Percentiles rank a stretch among this genome's conserved stretches.
These are phyloP conservation scores for Zygotorulaspora danielsina DNA, from an alignment of 805 yeast species.

Conservation along the genomic window DNA sequence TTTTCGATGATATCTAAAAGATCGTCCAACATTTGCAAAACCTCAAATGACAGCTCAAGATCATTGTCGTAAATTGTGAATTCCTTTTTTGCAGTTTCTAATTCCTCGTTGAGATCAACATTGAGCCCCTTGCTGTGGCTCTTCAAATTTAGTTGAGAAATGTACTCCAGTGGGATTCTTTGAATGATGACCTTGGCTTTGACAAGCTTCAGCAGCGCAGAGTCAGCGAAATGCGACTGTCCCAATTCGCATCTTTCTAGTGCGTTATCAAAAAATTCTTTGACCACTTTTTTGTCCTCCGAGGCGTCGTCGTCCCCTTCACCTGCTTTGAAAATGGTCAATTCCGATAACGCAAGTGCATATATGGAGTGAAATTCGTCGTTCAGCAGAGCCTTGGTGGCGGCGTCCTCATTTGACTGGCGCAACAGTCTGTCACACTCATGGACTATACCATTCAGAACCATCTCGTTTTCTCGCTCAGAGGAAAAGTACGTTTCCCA, in stretches of 20 bases:
- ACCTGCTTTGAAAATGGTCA: conserved; percentile 53
- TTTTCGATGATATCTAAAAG: conserved; percentile 61
- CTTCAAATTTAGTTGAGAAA: conserved; percentile 48
- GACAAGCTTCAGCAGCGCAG: conserved; percentile 47
- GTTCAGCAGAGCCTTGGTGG: conserved; percentile 33
- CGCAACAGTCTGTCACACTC: conserved; percentile 82
- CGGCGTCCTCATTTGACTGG: conserved; percentile 24
- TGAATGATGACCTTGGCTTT: conserved; percentile 52
- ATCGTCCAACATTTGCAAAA: conserved; percentile 60
- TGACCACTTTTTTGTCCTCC: conserved; percentile 37
- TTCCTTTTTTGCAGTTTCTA: conserved; percentile 45
- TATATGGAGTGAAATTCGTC: conserved; percentile 67
- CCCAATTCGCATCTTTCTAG: conserved; percentile 66
- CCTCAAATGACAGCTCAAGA: conserved; percentile 44
- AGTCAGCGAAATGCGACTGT: conserved; percentile 44
- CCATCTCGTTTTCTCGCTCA: conserved; percentile 56
- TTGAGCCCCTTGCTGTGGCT: conserved; percentile 27
- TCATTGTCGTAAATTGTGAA: conserved; percentile 44
- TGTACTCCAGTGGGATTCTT: conserved; percentile 54
- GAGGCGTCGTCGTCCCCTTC: conserved; percentile 32
- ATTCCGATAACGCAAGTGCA: conserved; percentile 63
- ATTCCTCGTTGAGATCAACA: conserved; percentile 37
- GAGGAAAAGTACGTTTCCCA: conserved; percentile 60
- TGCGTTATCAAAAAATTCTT: conserved; percentile 64
- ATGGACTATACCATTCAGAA: conserved; percentile 81